Conservation (phyloP, 2,329 filamentous ascomycete genomes). For the Xylariaceae sp. region DNA sequence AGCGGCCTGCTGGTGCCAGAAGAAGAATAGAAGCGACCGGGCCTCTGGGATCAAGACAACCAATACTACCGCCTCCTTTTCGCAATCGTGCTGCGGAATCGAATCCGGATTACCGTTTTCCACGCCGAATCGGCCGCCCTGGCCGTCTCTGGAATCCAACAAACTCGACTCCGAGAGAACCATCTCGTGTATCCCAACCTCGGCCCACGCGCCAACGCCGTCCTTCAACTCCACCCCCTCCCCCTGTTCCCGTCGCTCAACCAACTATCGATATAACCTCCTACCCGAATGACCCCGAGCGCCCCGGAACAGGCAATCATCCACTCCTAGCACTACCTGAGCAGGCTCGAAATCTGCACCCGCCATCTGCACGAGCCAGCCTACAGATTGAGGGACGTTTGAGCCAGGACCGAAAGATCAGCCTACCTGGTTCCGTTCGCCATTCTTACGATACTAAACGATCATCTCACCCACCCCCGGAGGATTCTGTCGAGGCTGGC, state of each 20-base stretch:
- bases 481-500: slow-evolving; percentile 18
- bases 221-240: slow-evolving; percentile 50
- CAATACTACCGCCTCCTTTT: slow-evolving; percentile 36
- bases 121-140: slow-evolving; percentile 36
- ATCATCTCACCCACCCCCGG: slow-evolving; percentile 26
- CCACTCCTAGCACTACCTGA: slow-evolving; percentile 49
- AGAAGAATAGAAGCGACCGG: slow-evolving; percentile 19
- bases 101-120: slow-evolving; percentile 25
- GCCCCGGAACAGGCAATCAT: slow-evolving; percentile 40
- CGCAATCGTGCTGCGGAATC: slow-evolving; percentile 34
- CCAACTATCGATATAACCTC: slow-evolving; percentile 36
- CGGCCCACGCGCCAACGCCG: slow-evolving; percentile 37
- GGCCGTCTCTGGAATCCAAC: slow-evolving; percentile 58
- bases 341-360: slow-evolving; percentile 42
- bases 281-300: slow-evolving; percentile 32
- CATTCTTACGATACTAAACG: slow-evolving; percentile 50
- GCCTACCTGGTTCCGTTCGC: slow-evolving; percentile 49
- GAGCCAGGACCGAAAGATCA: slow-evolving; percentile 45
- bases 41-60: slow-evolving; percentile 12
- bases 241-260: slow-evolving; percentile 45
- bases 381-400: slow-evolving; percentile 45
- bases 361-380: slow-evolving; percentile 41
- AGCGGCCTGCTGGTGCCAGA: slow-evolving; percentile 12
- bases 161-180: slow-evolving; percentile 51
- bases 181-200: slow-evolving; percentile 16